A percentile compares a stretch with the other conserved stretches of the same genome.
Evolutionary conservation across 2,329 filamentous ascomycete genomes (phyloP).

Genomic region (Penicillium crustosum): DNA sequence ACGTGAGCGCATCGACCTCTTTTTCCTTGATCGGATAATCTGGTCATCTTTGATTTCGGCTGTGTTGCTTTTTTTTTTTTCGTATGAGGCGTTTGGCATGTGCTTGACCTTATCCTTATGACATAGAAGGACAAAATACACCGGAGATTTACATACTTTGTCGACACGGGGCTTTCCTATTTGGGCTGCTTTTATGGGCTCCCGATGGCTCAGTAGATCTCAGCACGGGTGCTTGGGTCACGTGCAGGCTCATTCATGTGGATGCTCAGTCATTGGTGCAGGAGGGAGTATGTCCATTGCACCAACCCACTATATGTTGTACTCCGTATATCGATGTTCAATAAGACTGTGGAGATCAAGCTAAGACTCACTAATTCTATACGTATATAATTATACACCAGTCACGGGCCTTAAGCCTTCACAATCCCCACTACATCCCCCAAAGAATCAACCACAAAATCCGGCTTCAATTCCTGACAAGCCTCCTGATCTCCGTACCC

Average conservation of each 20-base stretch:
- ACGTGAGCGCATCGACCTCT: slow-evolving; percentile 33
- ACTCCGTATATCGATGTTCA: background rate
- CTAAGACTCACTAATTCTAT: background rate
- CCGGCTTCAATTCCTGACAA: slow-evolving; percentile 9
- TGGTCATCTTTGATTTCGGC: slow-evolving; percentile 22
- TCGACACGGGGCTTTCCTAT: background rate
- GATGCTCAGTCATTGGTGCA: background rate
- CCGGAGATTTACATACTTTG: background rate
- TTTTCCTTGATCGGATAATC: slow-evolving; percentile 14
- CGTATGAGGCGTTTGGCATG: slow-evolving; percentile 29
- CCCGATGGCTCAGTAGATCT: background rate
- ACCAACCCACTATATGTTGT: background rate
- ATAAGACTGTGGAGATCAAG: background rate
- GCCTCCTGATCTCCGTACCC: slow-evolving; percentile 14
- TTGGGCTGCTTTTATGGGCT: background rate
- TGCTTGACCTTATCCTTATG: slow-evolving; percentile 25
- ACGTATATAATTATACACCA: background rate
- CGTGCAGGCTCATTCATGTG: background rate
- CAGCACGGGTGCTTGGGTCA: background rate
- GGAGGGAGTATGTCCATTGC: too few species aligned
- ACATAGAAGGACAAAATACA: slow-evolving; percentile 30
- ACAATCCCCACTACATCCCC: slow-evolving; percentile 10
- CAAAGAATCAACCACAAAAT: slow-evolving; percentile 14
- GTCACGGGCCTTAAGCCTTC: background rate
- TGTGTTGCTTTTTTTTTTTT: slow-evolving; percentile 16